Base-by-base conservation (phyloP, 1,139 yeast species). In the Hansenula sp. region DNA sequence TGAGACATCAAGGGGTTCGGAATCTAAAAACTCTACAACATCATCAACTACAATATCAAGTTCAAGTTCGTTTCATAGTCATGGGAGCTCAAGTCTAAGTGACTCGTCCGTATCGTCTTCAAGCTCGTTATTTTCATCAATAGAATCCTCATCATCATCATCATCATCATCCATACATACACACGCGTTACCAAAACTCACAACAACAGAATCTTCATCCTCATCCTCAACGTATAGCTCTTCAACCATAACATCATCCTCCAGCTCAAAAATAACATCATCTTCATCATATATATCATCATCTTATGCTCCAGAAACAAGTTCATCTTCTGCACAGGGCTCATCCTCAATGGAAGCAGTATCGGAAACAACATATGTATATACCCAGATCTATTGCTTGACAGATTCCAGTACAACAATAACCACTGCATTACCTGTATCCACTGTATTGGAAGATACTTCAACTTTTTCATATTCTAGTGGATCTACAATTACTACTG, bases 371-470 rank as follows among this genome's bases (percentile, higher is more conserved):
- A 42, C 45, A 4, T 25, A 22, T 19, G 36, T 48, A 14, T 71
- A 69, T 47, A 61, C 72, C 2, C 75, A 71, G 48, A 51, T 57
- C 1, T 70, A 62, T 44, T 61, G 59, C n/a, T 59, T 73, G 24
- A 69, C 77, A 0, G 75, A 52, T 32, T 42, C 61, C 0, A 28
- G 54, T 4, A 67, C 73, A 0, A 61, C 74, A 1, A 54, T 71
- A 35, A 59, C 60, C 2, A 67, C 74, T 0, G 57, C 52, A 2
- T 40, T 70, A 3, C 62, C 67, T 7, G 45, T 59, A 5, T 59
- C 69, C 5, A 55, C 61, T 2, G 51, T 58, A 4, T 44, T 54
- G 5, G 58, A 59, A 6, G 50, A 61, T 2, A 37, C 50, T 20
- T 51, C 48, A 7, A 34, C 55, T 1, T 44, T 61, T 17, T 36